Evolutionary conservation across 2,329 filamentous ascomycete genomes (phyloP).

Genomic region (Botryotinia globosa): DNA sequence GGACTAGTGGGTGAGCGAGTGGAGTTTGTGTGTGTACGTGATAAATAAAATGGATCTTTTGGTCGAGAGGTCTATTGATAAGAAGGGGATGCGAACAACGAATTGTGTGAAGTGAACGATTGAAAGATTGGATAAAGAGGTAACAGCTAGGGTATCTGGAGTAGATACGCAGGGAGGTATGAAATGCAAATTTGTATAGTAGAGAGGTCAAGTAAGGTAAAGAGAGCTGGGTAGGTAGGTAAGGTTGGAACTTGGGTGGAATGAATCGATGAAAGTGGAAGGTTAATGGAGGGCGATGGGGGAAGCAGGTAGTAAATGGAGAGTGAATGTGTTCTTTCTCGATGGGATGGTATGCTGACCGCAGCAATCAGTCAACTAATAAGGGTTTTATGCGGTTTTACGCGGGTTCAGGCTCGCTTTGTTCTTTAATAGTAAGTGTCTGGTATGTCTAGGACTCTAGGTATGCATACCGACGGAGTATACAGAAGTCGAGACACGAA

Average conservation of each 20-base stretch:
- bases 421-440: background rate
- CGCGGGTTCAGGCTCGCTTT: constrained; percentile 12
- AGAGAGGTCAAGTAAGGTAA: background rate
- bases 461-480: background rate
- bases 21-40: background rate
- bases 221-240: background rate
- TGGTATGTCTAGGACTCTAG: background rate
- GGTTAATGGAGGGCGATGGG: background rate
- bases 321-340: background rate
- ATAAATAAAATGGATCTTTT: background rate
- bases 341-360: constrained; percentile 13
- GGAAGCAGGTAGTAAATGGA: background rate
- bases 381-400: constrained; percentile 1
- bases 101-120: background rate
- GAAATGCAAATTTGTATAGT: background rate
- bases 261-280: background rate
- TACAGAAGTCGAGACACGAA: background rate
- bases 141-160: background rate
- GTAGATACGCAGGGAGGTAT: background rate
- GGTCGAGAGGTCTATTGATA: background rate
- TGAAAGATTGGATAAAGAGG: background rate
- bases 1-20: background rate
- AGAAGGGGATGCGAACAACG: background rate
- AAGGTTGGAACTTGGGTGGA: background rate
- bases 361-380: background rate